phyloP scores from a whole-genome alignment of 495 filamentous ascomycete species.

The Penicillium bovifimosum region DNA sequence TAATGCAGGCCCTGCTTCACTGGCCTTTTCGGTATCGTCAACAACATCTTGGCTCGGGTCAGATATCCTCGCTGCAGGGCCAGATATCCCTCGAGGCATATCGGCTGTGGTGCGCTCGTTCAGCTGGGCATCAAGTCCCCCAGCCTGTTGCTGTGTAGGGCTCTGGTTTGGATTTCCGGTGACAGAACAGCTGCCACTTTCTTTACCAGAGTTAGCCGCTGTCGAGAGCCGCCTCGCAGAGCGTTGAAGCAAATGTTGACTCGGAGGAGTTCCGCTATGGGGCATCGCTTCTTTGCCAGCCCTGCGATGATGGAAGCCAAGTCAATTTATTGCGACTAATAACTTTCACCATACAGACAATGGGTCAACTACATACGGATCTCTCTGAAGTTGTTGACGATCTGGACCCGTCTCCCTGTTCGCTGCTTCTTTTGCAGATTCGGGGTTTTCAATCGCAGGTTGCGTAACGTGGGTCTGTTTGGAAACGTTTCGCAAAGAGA shows the following conservation, averaged over 20 bases:
- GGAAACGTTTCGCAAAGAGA: slow-evolving; percentile 16
- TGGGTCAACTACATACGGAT: background rate
- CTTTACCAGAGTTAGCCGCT: background rate
- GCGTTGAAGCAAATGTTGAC: background rate
- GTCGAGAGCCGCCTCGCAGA: background rate
- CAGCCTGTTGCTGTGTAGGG: background rate
- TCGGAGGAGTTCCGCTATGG: background rate
- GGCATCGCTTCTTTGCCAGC: background rate
- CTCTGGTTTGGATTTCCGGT: no score
- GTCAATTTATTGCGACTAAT: background rate
- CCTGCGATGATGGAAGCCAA: background rate
- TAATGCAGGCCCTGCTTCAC: background rate
- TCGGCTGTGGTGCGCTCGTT: background rate
- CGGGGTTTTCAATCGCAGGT: background rate
- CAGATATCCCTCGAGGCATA: background rate
- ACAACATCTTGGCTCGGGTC: background rate
- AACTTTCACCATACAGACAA: no score
- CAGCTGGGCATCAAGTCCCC: background rate
- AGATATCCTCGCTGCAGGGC: background rate
- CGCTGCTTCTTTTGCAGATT: background rate
- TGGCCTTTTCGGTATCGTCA: background rate
- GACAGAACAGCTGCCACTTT: background rate
- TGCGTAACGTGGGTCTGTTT: slow-evolving; percentile 1
- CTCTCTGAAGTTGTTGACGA: background rate
- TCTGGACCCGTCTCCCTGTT: background rate